These are phyloP conservation scores for Fragilariopsis cylindrus DNA, from an alignment of 108 stramenopile species.

Conservation along the genomic window DNA sequence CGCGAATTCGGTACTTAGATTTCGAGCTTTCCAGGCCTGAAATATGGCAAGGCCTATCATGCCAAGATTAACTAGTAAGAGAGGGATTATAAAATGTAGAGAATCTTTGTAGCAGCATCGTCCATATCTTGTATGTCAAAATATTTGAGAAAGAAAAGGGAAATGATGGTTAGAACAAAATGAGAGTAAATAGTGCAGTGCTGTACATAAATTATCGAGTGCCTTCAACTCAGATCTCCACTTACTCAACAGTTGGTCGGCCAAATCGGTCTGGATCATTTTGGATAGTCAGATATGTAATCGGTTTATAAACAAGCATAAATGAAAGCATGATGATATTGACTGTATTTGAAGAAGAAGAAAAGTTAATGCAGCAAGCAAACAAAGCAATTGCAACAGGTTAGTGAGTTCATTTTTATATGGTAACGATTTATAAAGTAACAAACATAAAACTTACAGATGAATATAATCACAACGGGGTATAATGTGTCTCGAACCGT, in stretches of 20 bases:
- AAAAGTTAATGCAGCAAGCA: neutral
- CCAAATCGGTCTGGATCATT: constrained; percentile 26
- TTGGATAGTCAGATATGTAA: neutral
- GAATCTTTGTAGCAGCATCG: constrained; percentile 35
- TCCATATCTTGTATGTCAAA: neutral
- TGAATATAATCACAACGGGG: constrained; percentile 34
- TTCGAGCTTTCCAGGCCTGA: constrained; percentile 54
- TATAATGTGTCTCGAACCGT: constrained; percentile 44
- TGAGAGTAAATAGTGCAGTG: no score
- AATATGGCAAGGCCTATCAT: constrained; percentile 26
- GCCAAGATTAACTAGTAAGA: constrained; percentile 25
- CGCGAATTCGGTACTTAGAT: constrained; percentile 49
- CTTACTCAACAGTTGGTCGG: neutral
- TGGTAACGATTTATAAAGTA: neutral
- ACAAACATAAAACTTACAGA: neutral
- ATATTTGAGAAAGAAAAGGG: neutral
- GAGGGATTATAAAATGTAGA: constrained; percentile 26
- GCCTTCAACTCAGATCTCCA: neutral
- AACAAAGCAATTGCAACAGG: neutral
- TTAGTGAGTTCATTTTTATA: neutral
- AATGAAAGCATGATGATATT: constrained; percentile 43
- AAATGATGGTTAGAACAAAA: neutral
- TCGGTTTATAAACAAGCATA: constrained; percentile 37
- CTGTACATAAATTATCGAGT: no score
- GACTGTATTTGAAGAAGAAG: constrained; percentile 10